Evolutionary conservation across 2,329 filamentous ascomycete species (phyloP).

Genomic region (Waltergamsia citrina): DNA sequence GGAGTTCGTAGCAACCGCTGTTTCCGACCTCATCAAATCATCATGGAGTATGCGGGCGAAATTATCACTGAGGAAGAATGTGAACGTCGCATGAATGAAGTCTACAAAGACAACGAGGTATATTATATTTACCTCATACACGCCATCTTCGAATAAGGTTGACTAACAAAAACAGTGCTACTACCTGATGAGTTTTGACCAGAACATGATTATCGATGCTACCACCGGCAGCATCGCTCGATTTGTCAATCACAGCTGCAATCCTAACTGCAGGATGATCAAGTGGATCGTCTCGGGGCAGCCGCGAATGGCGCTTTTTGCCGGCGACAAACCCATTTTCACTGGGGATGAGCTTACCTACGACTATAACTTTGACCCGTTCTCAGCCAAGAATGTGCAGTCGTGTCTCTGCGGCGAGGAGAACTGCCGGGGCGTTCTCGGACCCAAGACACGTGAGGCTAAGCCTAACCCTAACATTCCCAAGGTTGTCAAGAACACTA

Average conservation of each 20-base stretch:
- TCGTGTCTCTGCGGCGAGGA: conserved; percentile 53
- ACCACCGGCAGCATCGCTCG: conserved; percentile 92
- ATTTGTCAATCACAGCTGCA: conserved; percentile 96
- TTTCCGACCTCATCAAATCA: conserved; percentile 86
- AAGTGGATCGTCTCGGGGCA: conserved; percentile 94
- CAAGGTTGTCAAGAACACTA: conserved; percentile 21
- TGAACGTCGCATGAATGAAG: conserved; percentile 83
- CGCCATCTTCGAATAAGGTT: no score
- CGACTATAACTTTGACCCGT: conserved; percentile 70
- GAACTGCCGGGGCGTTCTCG: conserved; percentile 56
- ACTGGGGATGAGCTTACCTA: conserved; percentile 96
- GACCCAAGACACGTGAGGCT: conserved; percentile 49
- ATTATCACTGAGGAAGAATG: conserved; percentile 95
- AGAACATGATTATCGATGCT: conserved; percentile 97
- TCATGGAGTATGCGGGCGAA: conserved; percentile 96
- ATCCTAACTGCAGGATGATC: conserved; percentile 94
- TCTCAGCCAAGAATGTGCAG: conserved; percentile 60
- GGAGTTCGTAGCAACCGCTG: conserved; percentile 85
- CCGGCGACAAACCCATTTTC: conserved; percentile 80
- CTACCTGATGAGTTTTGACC: conserved; percentile 97
- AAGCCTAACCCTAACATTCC: conserved; percentile 29
- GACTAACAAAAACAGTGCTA: conserved; percentile 60
- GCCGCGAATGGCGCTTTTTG: conserved; percentile 93
- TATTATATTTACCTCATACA: conserved; percentile 18
- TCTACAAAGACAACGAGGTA: conserved; percentile 90